Percentiles rank a stretch among this genome's conserved stretches.
phyloP scores from a whole-genome alignment of 2,329 filamentous ascomycete genomes.

The Aspergillus puulaauensis region DNA sequence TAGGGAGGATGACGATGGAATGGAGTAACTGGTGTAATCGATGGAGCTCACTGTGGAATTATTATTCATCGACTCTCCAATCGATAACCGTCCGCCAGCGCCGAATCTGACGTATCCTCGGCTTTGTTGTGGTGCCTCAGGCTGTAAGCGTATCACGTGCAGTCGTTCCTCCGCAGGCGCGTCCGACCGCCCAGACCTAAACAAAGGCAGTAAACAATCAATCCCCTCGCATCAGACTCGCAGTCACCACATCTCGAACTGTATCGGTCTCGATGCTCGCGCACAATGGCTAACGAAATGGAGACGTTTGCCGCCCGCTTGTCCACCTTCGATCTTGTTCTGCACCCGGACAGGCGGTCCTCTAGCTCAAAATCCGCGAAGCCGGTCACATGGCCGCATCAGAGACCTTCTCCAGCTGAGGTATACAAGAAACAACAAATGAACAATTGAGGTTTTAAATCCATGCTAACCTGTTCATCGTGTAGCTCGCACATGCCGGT shows the following conservation, averaged over 20 bases:
- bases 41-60: conserved; percentile 7
- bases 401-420: conserved; percentile 62
- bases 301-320: conserved; percentile 73
- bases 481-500: conserved; percentile 81
- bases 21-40: neutral
- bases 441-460: conserved; percentile 12
- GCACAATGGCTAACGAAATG: conserved; percentile 42
- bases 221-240: neutral
- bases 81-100: neutral
- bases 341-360: conserved; percentile 64
- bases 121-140: conserved; percentile 2
- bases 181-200: conserved; percentile 21
- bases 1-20: conserved; percentile 5
- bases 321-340: conserved; percentile 70
- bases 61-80: conserved; percentile 12
- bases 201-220: conserved; percentile 24
- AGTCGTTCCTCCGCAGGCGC: conserved; percentile 18
- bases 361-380: conserved; percentile 63
- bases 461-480: neutral
- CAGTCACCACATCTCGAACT: neutral
- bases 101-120: conserved; percentile 22
- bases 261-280: conserved; percentile 11
- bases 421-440: conserved; percentile 42
- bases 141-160: conserved; percentile 14
- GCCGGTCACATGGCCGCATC: conserved; percentile 74